These are phyloP conservation scores for Nannizziopsis arthrosporioides DNA, from an alignment of 2,329 filamentous ascomycete genomes.

Conservation along the genomic window DNA sequence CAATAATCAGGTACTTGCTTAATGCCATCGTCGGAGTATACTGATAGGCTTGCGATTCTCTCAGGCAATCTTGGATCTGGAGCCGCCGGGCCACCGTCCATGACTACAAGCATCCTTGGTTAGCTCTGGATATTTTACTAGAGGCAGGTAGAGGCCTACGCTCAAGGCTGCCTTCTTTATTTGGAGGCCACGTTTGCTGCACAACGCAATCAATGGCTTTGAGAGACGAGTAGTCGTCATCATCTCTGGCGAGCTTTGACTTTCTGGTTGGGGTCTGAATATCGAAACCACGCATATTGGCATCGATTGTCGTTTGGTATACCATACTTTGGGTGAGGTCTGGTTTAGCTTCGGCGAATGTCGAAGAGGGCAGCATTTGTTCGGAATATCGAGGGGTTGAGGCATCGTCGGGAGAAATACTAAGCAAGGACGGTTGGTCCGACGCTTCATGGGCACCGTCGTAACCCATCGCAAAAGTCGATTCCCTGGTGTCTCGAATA, in stretches of 20 bases:
- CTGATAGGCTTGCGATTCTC: neutral
- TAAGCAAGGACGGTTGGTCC: neutral
- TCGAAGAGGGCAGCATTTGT: neutral
- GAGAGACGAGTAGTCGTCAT: neutral
- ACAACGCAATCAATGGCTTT: neutral
- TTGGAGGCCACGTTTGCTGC: neutral
- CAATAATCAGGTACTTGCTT: neutral
- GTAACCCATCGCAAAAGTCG: constrained; percentile 1
- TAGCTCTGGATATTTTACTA: too few relatives aligned
- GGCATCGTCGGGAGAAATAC: neutral
- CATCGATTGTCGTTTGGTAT: neutral
- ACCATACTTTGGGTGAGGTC: neutral
- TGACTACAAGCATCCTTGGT: neutral
- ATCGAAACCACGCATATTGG: neutral
- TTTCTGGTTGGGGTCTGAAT: neutral
- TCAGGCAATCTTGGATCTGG: neutral
- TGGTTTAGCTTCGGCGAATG: neutral
- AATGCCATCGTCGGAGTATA: neutral
- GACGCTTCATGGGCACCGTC: neutral
- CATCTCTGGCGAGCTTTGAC: neutral
- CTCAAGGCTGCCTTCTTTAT: neutral
- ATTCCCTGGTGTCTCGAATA: constrained; percentile 5
- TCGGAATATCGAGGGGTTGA: neutral
- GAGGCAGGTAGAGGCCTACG: neutral
- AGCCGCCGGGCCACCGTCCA: neutral